phyloP scores from a whole-genome alignment of 306 rosid genomes.

The Dalbergia cultrata region DNA sequence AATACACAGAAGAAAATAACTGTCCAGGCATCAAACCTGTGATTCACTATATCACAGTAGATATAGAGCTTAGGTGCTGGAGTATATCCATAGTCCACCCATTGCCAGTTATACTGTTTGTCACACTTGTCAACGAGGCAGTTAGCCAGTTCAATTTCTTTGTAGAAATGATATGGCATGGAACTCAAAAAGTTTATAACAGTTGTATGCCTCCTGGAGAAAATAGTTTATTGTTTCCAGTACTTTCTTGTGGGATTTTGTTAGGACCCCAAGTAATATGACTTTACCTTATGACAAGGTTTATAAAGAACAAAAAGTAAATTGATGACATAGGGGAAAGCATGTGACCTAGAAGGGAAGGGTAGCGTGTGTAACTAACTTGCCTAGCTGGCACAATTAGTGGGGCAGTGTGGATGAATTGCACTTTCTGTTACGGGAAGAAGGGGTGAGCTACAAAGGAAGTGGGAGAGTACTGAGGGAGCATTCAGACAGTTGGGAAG shows the following conservation, averaged over 20 bases:
- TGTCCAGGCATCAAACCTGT: constrained; percentile 33
- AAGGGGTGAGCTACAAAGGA: too few relatives aligned
- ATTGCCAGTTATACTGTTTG: constrained; percentile 9
- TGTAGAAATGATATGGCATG: background rate
- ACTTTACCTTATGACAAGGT: too few relatives aligned
- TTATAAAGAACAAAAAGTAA: too few relatives aligned
- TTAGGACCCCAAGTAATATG: too few relatives aligned
- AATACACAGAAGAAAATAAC: constrained; percentile 21
- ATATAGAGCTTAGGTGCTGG: background rate
- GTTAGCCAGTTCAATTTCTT: constrained; percentile 22
- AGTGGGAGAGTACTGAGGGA: too few relatives aligned
- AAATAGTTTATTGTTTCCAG: background rate
- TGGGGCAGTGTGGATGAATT: too few relatives aligned
- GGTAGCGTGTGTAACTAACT: too few relatives aligned
- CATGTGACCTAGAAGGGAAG: too few relatives aligned
- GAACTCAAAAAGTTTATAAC: background rate
- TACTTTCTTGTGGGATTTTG: constrained; percentile 8
- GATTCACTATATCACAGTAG: constrained; percentile 15
- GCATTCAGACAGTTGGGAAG: too few relatives aligned
- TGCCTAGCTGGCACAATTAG: too few relatives aligned
- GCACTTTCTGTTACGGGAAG: too few relatives aligned
- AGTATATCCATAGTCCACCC: background rate
- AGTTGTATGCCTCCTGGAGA: constrained; percentile 18
- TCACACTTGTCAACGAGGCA: background rate
- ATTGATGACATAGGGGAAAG: too few relatives aligned